Evolutionary conservation across 1,139 yeast genomes (phyloP).

Genomic region (Candida anutae): DNA sequence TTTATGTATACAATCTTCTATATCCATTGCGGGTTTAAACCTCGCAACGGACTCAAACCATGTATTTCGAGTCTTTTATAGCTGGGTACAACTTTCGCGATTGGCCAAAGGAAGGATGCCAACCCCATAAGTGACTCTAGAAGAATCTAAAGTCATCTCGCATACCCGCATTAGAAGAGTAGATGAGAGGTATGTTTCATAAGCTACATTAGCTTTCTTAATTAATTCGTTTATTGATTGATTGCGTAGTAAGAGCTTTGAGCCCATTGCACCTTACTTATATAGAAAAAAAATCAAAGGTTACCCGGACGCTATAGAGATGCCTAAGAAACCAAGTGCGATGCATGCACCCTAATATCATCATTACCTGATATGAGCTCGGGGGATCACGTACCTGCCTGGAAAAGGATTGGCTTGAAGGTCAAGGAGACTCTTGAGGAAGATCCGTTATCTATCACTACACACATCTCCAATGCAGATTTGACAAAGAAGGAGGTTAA

Average conservation of each 20-base stretch:
- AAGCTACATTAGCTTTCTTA: no score
- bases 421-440: constrained; percentile 36
- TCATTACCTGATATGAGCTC: no score
- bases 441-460: constrained; percentile 33
- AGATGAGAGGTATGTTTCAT: no score
- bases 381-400: constrained; percentile 59
- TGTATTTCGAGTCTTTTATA: constrained; percentile 30
- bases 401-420: constrained; percentile 79
- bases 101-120: no score
- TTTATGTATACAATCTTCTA: constrained; percentile 46
- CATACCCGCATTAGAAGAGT: no score
- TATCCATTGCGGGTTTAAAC: constrained; percentile 38
- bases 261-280: no score
- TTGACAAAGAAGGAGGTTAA: constrained; percentile 42
- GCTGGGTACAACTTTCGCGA: no score
- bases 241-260: no score
- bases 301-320: constrained; percentile 2
- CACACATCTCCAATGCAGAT: constrained; percentile 39
- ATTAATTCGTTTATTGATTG: no score
- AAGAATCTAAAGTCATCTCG: no score
- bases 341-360: not conserved
- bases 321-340: not conserved
- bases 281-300: not conserved
- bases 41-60: constrained; percentile 50
- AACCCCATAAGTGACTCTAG: no score